These are phyloP conservation scores for Rhodotorula sp. DNA, from an alignment of 1,284 basidiomycete genomes.

Conservation along the genomic window DNA sequence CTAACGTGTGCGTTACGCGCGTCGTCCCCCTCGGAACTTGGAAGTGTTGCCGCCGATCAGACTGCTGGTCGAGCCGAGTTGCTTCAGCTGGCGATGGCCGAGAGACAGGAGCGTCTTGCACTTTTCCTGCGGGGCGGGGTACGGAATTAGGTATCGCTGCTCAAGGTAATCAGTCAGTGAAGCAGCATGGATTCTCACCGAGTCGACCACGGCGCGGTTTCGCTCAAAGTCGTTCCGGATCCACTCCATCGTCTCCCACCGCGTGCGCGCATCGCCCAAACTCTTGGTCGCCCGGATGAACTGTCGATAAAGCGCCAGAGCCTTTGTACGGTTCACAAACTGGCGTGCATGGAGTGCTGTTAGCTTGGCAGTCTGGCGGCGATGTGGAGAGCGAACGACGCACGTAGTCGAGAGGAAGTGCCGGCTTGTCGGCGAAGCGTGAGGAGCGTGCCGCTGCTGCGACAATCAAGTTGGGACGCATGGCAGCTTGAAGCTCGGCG, in stretches of 20 bases:
- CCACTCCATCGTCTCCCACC: conserved; percentile 36
- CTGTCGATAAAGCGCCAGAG: conserved; percentile 34
- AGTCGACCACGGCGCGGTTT: conserved; percentile 27
- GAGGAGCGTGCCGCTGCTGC: conserved; percentile 4
- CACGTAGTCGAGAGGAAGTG: conserved; percentile 37
- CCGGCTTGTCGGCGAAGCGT: conserved; percentile 24
- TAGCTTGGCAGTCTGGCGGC: background rate
- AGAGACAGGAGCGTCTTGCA: conserved; percentile 35
- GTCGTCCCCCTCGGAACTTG: conserved; percentile 30
- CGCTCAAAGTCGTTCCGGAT: conserved; percentile 37
- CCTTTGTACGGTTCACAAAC: conserved; percentile 38
- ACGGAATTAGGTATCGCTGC: background rate
- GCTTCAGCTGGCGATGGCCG: conserved; percentile 38
- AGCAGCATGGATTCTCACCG: conserved; percentile 8
- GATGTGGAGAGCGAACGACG: background rate
- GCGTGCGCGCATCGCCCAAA: conserved; percentile 22
- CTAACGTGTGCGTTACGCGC: background rate
- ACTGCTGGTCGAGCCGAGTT: conserved; percentile 36
- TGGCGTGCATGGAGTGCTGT: background rate
- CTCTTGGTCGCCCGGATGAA: conserved; percentile 37
- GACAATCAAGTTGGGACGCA: background rate
- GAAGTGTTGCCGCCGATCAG: conserved; percentile 26
- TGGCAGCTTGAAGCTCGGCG: background rate
- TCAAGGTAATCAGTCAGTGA: too few species aligned
- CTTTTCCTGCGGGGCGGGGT: conserved; percentile 18